Percentiles rank a stretch among this genome's conserved stretches.
These are phyloP conservation scores for Colletotrichum nymphaeae DNA, from an alignment of 2,329 filamentous ascomycete genomes.

Conservation along the genomic window DNA sequence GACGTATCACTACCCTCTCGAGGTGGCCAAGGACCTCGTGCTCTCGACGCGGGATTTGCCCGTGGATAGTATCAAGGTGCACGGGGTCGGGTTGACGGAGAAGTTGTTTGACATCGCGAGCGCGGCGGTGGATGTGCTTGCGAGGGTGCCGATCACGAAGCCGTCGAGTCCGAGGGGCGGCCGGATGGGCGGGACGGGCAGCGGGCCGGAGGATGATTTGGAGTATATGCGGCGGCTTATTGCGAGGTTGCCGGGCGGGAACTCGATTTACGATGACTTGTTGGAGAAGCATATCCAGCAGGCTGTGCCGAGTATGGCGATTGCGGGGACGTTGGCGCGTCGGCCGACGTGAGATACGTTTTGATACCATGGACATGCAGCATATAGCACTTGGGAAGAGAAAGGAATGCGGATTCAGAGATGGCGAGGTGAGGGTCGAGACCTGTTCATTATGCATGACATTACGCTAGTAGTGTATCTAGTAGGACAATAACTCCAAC, in stretches of 20 bases:
- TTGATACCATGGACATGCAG: not conserved
- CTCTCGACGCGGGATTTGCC: constrained; percentile 52
- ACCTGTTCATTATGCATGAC: constrained; percentile 12
- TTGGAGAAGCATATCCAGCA: constrained; percentile 54
- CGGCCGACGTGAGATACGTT: not conserved
- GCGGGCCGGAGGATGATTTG: constrained; percentile 50
- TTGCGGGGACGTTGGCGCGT: not conserved
- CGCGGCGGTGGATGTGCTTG: constrained; percentile 56
- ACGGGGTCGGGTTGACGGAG: constrained; percentile 59
- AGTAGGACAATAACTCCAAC: constrained; percentile 1
- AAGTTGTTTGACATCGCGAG: constrained; percentile 59
- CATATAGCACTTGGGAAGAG: not conserved
- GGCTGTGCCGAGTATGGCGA: constrained; percentile 43
- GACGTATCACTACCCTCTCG: constrained; percentile 56
- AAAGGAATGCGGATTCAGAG: not conserved
- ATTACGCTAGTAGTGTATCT: constrained; percentile 26
- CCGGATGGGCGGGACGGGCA: constrained; percentile 33
- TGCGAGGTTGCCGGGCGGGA: constrained; percentile 50
- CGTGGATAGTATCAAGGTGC: constrained; percentile 52
- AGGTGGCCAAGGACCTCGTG: constrained; percentile 53
- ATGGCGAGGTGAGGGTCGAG: not conserved
- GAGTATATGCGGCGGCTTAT: constrained; percentile 51
- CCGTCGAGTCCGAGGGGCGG: constrained; percentile 39
- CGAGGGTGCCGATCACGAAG: constrained; percentile 49
- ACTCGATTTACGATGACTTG: constrained; percentile 50